These are phyloP conservation scores for Petunia secreta DNA, from an alignment of 257 asterid genomes.

Conservation along the genomic window DNA sequence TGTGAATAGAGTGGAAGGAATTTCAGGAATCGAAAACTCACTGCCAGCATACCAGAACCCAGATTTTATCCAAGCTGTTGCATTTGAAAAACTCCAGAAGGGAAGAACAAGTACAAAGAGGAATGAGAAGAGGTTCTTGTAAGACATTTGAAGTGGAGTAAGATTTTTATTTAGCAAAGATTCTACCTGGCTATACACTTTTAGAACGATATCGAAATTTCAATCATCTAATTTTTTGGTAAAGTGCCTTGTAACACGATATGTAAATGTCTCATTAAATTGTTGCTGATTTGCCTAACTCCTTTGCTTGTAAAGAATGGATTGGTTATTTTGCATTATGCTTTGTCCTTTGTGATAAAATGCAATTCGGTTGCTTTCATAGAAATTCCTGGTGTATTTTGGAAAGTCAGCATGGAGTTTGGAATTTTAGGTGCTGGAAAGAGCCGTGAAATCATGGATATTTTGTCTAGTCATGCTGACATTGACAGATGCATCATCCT, in stretches of 20 bases:
- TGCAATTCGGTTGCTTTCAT: not conserved
- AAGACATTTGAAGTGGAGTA: constrained; percentile 2
- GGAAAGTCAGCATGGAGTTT: not conserved
- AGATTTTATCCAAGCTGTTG: constrained; percentile 43
- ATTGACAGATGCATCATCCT: constrained; percentile 2
- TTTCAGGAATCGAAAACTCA: constrained; percentile 37
- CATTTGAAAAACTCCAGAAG: constrained; percentile 13
- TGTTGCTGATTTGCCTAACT: not conserved
- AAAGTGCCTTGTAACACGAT: too few relatives aligned
- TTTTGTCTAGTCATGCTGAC: not conserved
- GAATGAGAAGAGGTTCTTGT: not conserved
- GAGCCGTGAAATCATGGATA: not conserved
- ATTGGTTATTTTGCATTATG: not conserved
- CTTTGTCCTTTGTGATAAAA: not conserved
- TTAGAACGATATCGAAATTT: not conserved
- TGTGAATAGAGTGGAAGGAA: constrained; percentile 47
- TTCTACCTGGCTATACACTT: not conserved
- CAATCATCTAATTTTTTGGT: not conserved
- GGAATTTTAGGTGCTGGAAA: not conserved
- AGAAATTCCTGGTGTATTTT: not conserved
- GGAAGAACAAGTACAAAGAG: constrained; percentile 23
- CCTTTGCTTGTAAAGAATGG: not conserved
- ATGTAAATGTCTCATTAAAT: not conserved
- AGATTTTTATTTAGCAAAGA: not conserved
- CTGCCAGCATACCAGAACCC: constrained; percentile 50